These are phyloP conservation scores for Tricholoma furcatifolium DNA, from an alignment of 768 basidiomycete species.

Conservation along the genomic window DNA sequence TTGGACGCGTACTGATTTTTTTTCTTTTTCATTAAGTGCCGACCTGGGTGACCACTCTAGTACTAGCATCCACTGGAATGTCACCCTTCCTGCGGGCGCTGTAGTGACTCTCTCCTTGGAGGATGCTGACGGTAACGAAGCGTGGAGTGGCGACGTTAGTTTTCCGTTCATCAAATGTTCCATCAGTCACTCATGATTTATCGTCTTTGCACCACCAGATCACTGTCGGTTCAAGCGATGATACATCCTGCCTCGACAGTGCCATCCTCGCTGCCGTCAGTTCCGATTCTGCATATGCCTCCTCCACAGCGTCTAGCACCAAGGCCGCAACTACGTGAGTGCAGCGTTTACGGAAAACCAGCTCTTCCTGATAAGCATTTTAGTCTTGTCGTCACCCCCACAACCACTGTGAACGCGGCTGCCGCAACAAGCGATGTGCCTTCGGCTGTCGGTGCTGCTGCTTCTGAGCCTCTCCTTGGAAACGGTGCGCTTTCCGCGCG, in stretches of 20 bases:
- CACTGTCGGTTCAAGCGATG: constrained; percentile 34
- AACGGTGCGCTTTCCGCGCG: constrained; percentile 33
- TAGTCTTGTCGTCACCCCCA: constrained; percentile 23
- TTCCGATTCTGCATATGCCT: constrained; percentile 12
- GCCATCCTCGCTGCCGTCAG: constrained; percentile 6
- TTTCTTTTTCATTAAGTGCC: constrained; percentile 34
- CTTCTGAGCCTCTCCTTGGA: constrained; percentile 31
- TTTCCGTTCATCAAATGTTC: constrained; percentile 8
- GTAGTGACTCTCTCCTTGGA: constrained; percentile 50
- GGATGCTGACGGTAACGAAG: constrained; percentile 55
- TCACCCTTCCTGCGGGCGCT: constrained; percentile 45
- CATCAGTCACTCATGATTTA: constrained; percentile 2
- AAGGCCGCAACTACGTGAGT: constrained; percentile 21
- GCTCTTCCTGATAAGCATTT: background rate
- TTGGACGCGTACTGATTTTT: background rate
- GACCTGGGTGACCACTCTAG: constrained; percentile 58
- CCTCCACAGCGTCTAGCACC: constrained; percentile 15
- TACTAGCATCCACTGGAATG: constrained; percentile 44
- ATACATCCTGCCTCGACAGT: constrained; percentile 36
- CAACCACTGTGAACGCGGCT: constrained; percentile 13
- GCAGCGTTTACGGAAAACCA: background rate
- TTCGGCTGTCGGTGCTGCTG: constrained; percentile 40
- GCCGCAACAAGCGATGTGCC: constrained; percentile 8
- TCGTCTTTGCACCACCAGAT: constrained; percentile 28
- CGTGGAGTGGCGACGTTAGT: constrained; percentile 64